These are phyloP conservation scores for Colletotrichum somersetense DNA, from an alignment of 2,329 filamentous ascomycete genomes.

Conservation along the genomic window DNA sequence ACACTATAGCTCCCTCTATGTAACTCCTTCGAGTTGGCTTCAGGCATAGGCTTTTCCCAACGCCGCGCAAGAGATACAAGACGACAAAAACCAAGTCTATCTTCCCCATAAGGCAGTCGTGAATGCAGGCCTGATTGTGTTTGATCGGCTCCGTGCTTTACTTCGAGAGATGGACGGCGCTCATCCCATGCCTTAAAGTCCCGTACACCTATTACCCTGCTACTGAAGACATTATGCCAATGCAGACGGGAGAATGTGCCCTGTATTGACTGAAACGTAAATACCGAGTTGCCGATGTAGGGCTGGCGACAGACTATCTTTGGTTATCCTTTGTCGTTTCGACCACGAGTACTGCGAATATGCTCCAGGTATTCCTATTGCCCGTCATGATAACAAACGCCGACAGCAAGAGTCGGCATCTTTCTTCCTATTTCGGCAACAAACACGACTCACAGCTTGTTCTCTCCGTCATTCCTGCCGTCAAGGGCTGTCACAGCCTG, in stretches of 20 bases:
- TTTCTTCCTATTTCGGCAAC: background rate
- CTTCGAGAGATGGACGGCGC: background rate
- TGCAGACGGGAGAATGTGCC: background rate
- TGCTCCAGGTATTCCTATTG: background rate
- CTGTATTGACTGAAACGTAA: background rate
- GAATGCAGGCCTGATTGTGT: background rate
- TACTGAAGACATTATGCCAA: background rate
- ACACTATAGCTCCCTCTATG: background rate
- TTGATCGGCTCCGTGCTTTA: constrained; percentile 1
- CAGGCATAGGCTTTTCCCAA: background rate
- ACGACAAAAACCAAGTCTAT: background rate
- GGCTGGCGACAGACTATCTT: background rate
- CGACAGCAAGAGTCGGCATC: background rate
- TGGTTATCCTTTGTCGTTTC: background rate
- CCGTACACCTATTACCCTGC: background rate
- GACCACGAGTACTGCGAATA: constrained; percentile 6
- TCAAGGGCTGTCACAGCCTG: background rate
- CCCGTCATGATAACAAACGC: background rate
- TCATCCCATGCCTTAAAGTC: background rate
- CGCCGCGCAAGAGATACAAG: background rate
- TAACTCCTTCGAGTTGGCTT: background rate
- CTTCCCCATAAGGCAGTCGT: background rate
- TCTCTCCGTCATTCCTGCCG: background rate
- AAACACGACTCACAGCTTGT: background rate
- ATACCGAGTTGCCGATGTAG: background rate